Percentiles rank a stretch among this genome's conserved stretches.
Evolutionary conservation across 225 moss, liverwort and hornwort species (phyloP).

Genomic region (Pseudisothecium myosuroides): DNA sequence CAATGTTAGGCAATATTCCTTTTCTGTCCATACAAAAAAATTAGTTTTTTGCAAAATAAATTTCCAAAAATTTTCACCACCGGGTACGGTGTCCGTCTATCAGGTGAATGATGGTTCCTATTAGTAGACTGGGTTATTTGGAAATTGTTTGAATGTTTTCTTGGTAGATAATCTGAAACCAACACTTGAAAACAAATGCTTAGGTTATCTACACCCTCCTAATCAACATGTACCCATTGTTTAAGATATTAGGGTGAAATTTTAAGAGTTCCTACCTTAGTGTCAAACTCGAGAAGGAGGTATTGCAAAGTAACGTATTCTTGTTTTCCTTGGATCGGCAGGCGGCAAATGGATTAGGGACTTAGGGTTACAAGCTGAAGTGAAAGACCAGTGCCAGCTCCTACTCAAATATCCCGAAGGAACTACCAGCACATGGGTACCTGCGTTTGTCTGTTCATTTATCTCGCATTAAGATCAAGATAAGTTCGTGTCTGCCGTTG

Average conservation of each 20-base stretch:
- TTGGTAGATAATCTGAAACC: neutral
- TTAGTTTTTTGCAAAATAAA: neutral
- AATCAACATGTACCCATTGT: neutral
- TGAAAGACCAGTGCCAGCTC: constrained; percentile 23
- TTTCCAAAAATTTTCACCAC: neutral
- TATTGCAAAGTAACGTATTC: neutral
- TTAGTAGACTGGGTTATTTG: neutral
- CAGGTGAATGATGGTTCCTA: neutral
- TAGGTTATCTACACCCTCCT: neutral
- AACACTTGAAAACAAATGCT: neutral
- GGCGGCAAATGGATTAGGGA: constrained; percentile 28
- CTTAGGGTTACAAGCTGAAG: constrained; percentile 32
- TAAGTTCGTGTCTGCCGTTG: neutral
- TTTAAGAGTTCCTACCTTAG: neutral
- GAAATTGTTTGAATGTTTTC: no score
- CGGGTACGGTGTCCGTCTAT: neutral
- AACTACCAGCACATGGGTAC: constrained; percentile 41
- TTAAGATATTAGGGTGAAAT: neutral
- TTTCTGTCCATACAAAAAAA: neutral
- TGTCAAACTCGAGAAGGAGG: neutral
- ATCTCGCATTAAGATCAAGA: neutral
- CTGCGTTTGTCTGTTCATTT: neutral
- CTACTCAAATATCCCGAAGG: constrained; percentile 17
- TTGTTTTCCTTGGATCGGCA: neutral
- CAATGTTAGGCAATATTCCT: no score